Base-by-base conservation (phyloP, 179 eudicot species). In the Heliamphora pulchella region DNA sequence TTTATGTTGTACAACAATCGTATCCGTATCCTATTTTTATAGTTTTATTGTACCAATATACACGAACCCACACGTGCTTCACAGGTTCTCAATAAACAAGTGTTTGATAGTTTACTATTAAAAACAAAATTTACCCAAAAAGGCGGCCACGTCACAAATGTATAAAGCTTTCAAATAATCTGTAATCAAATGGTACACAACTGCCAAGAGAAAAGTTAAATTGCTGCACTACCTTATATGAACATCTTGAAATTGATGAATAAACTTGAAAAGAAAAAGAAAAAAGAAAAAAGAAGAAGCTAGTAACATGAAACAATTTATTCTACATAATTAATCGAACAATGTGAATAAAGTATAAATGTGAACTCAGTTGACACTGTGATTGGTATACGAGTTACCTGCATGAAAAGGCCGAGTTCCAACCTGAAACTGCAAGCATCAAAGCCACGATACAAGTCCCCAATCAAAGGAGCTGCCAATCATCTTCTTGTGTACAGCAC, bases 391-490 rank as follows among this genome's bases (percentile, higher is more conserved):
- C 13, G 14, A 46, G 71, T 13, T 8, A 43, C 31, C 6, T 47
- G 48, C 57, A 7, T 50, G 51, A 31, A 53, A 10, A 8, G 10
- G 13, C 46, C 13, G 63, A 10, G 1, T 50, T 51, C 73, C n/a
- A 39, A 78, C 61, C 57, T 70, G 57, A 76, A 76, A 53, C 57
- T 13, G 63, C 13, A 22, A 63, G 22, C 74, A 53, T 67, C 43
- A 67, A 68, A 67, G 62, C 80, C 64, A 78, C 51, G 9, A 10
- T 44, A 41, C 18, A 20, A 22, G 61, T 54, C 46, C 17, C 20
- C 48, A 76, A 51, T 91, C 86, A 91, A 59, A 90, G 92, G 41
- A 93, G 83, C 79, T 93, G 95, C 97, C 97, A 93, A 74, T 93
- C 97, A 84, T 93, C 97, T 82, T 92, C 96, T 43, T 89, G 90